Base-by-base conservation (phyloP, 2,329 filamentous ascomycete species). In the Zymoseptoria ardabiliae region DNA sequence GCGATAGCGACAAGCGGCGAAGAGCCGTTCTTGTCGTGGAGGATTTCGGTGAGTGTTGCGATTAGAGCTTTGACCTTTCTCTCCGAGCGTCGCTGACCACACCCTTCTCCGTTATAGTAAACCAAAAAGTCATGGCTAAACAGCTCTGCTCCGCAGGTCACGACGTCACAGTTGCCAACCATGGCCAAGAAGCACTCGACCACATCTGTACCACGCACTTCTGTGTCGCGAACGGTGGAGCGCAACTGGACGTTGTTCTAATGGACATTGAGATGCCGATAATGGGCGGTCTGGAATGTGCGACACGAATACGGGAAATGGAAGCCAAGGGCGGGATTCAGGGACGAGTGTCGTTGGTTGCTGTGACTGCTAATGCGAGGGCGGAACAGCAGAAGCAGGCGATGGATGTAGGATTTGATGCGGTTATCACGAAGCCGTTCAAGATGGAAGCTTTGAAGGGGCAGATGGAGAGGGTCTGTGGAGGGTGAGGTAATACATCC, bases 331-430 rank as follows among this genome's bases (percentile, higher is more conserved):
- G 4, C 13, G 80, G 77, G 21, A 80, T 88, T 53, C 76, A 80
- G 20, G 74, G 77, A 55, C 86, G 88, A 65, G 82, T 90, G 10
- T 86, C 87, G 2, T 87, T 89, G 63, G 86, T 90, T 65, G 87
- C 85, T 13, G 86, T 88, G n/a, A 91, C 88, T 22, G 89, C 89
- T 1, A 91, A 81, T 88, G 56, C 77, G 80, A 30, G 75, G 77
- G 58, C 86, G 88, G 67, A 83, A 89, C 19, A 65, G 52, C 62
- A 62, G 50, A 55, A 82, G 60, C 83, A 81, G 64, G 88, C 88
- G 58, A 82, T 88, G 68, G 79, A 81, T 56, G 86, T 86, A n/a
- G 88, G 88, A 22, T 89, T 91, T 76, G 86, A 91, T 71, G 87
- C 86, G 22, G 62, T 65, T 25, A 57, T 65, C 11, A 62, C 63